Percentiles rank a stretch among this genome's conserved stretches.
Evolutionary conservation across 768 basidiomycete genomes (phyloP).

Genomic region (Cyclocybe cylindracea): DNA sequence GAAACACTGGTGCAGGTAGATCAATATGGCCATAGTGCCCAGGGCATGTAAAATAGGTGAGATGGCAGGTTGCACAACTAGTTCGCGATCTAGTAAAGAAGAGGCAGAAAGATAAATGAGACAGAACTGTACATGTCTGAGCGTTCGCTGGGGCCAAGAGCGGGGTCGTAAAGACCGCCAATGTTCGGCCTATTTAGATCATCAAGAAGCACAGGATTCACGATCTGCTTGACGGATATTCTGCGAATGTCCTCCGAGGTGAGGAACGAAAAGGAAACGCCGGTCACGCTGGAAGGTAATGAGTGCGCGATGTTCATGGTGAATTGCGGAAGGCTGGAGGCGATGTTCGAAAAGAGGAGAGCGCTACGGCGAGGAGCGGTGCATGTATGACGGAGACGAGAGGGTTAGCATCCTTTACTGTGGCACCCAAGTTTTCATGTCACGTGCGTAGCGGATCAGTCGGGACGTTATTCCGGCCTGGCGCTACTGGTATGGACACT

Average conservation of each 20-base stretch:
- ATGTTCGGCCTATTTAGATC: conserved; percentile 90
- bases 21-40: conserved; percentile 99
- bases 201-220: conserved; percentile 91
- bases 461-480: no score
- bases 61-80: conserved; percentile 92
- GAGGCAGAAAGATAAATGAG: conserved; percentile 1
- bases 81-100: conserved; percentile 13
- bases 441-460: no score
- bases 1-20: conserved; percentile 91
- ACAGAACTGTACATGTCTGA: conserved; percentile 79
- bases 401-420: no score
- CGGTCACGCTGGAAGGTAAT: conserved; percentile 80
- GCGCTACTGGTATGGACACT: no score
- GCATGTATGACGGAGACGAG: background rate
- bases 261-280: conserved; percentile 92
- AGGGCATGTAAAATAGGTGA: conserved; percentile 93
- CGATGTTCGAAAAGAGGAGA: background rate
- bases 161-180: conserved; percentile 94
- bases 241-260: conserved; percentile 84
- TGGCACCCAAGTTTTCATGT: no score
- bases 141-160: conserved; percentile 86
- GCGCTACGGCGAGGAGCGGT: background rate
- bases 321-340: background rate
- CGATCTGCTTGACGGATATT: conserved; percentile 97
- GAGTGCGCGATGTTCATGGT: conserved; percentile 90